Evolutionary conservation across 352 stramenopile species (phyloP).

Genomic region (Albugo laibachii): DNA sequence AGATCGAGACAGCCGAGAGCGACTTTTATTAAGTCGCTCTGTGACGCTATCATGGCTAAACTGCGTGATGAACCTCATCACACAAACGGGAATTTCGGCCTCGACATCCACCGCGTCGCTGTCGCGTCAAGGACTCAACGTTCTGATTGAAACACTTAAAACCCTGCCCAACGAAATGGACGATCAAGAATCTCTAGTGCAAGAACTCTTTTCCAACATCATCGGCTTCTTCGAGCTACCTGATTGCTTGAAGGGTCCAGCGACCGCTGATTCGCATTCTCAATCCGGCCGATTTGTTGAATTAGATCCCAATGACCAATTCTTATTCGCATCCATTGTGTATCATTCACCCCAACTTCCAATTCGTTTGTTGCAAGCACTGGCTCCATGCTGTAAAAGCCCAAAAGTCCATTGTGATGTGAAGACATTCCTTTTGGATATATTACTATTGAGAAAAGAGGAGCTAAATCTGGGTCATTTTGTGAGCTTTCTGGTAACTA

Average conservation of each 20-base stretch:
- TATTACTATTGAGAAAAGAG: constrained; percentile 42
- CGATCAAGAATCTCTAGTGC: too few species aligned
- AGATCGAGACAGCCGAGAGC: too few species aligned
- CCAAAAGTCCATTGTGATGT: constrained; percentile 25
- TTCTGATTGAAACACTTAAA: too few species aligned
- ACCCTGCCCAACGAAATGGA: too few species aligned
- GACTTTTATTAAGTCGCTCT: too few species aligned
- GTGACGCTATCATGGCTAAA: too few species aligned
- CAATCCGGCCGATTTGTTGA: constrained; percentile 24
- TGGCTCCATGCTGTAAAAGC: constrained; percentile 64
- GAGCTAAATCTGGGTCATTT: constrained; percentile 48
- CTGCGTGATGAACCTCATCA: too few species aligned
- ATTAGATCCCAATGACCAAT: constrained; percentile 23
- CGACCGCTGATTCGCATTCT: constrained; percentile 1
- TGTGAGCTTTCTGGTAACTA: constrained; percentile 64
- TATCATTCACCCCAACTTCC: constrained; percentile 60
- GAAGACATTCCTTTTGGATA: constrained; percentile 73
- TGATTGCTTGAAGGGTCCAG: constrained; percentile 10
- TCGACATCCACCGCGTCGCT: too few species aligned
- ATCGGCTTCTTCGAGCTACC: constrained; percentile 40
- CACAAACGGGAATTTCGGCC: too few species aligned
- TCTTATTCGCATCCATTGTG: constrained; percentile 48
- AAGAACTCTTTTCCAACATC: constrained; percentile 23
- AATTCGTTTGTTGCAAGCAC: constrained; percentile 33
- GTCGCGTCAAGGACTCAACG: too few species aligned